These are phyloP conservation scores for Biscogniauxia sp. DNA, from an alignment of 2,329 filamentous ascomycete genomes.

Conservation along the genomic window DNA sequence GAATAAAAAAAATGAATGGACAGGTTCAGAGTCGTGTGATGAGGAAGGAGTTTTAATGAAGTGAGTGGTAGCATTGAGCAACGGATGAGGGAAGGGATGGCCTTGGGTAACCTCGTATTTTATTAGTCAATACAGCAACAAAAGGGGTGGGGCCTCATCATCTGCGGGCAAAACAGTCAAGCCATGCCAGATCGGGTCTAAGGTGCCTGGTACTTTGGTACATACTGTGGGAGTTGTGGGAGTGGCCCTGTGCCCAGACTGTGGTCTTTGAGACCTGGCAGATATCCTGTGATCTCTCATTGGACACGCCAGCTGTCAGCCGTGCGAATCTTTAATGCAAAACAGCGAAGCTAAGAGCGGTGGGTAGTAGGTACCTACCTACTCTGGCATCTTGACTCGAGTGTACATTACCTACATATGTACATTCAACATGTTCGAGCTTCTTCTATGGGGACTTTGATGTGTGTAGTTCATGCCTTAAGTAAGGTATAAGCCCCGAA, in stretches of 20 bases:
- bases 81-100: constrained; percentile 1
- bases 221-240: neutral
- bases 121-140: constrained; percentile 7
- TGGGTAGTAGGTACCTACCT: neutral
- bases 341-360: neutral
- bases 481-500: too few relatives aligned
- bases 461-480: too few relatives aligned
- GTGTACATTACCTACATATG: neutral
- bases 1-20: neutral
- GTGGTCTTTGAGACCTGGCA: neutral
- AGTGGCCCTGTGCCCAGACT: neutral
- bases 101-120: constrained; percentile 3
- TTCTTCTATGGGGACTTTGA: too few relatives aligned
- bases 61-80: constrained; percentile 2
- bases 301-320: neutral
- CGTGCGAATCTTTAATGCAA: neutral
- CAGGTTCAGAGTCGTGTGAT: neutral
- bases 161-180: neutral
- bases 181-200: neutral
- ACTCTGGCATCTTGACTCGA: neutral
- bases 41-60: constrained; percentile 1
- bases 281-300: neutral
- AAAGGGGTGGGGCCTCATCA: neutral
- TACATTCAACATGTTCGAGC: too few relatives aligned
- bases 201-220: neutral